Conservation (phyloP, 345 rosid genomes). For the Psidium friedrichsthalianum region DNA sequence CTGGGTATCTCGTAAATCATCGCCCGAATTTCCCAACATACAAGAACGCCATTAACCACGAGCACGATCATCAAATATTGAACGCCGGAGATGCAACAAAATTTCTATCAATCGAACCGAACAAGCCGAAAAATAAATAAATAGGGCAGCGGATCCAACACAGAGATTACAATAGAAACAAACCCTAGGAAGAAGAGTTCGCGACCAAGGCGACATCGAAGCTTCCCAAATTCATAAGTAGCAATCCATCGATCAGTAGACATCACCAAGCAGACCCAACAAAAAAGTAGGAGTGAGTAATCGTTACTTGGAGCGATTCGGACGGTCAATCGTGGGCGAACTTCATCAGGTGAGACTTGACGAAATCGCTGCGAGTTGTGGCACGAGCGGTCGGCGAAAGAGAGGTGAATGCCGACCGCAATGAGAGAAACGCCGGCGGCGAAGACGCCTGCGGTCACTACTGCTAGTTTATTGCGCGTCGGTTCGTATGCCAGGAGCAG, state of each 20-base stretch:
- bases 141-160: background rate
- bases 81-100: background rate
- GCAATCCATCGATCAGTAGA: background rate
- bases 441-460: conserved; percentile 22
- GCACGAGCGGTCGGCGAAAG: conserved; percentile 41
- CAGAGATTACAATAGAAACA: background rate
- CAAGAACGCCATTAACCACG: background rate
- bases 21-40: background rate
- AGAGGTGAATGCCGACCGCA: conserved; percentile 44
- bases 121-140: background rate
- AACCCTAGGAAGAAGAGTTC: background rate
- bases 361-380: conserved; percentile 44
- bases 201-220: background rate
- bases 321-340: conserved; percentile 28
- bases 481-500: conserved; percentile 50
- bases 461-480: conserved; percentile 40
- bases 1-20: background rate
- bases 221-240: background rate
- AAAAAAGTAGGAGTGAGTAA: background rate
- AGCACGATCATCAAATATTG: background rate
- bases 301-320: background rate
- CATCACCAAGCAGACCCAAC: background rate
- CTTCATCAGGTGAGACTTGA: conserved; percentile 49
- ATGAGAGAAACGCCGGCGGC: conserved; percentile 36
- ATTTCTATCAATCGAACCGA: background rate